Evolutionary conservation across 768 basidiomycete species (phyloP).

Genomic region (Agaricus blazei): DNA sequence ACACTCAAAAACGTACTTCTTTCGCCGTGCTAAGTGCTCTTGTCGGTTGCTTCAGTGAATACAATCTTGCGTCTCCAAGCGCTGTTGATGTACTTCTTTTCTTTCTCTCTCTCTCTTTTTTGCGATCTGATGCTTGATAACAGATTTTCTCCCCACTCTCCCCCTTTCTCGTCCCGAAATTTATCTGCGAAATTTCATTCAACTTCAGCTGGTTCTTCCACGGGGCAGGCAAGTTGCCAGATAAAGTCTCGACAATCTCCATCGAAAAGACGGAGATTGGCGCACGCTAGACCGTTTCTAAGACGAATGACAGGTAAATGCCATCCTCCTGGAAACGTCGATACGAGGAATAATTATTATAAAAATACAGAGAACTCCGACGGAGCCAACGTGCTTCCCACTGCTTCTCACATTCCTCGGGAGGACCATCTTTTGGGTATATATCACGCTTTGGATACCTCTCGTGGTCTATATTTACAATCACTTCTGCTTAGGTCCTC

Average conservation of each 20-base stretch:
- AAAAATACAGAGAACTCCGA: not conserved
- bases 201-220: not conserved
- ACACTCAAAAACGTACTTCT: too few species aligned
- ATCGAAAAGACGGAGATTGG: not conserved
- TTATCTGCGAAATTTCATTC: too few species aligned
- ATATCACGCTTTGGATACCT: not conserved
- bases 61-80: too few species aligned
- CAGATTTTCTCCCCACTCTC: too few species aligned
- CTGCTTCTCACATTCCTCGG: not conserved
- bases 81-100: too few species aligned
- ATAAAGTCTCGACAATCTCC: not conserved
- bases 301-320: conserved; percentile 8
- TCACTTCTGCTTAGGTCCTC: not conserved
- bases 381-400: not conserved
- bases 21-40: too few species aligned
- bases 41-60: too few species aligned
- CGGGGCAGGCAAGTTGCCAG: not conserved
- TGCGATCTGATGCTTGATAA: too few species aligned
- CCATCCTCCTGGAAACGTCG: conserved; percentile 2
- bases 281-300: not conserved
- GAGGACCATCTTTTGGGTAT: not conserved
- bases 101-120: too few species aligned
- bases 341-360: not conserved
- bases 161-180: too few species aligned
- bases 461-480: not conserved